Base-by-base conservation (phyloP, 169 alveolate genomes). In the Plasmodium falciparum region DNA sequence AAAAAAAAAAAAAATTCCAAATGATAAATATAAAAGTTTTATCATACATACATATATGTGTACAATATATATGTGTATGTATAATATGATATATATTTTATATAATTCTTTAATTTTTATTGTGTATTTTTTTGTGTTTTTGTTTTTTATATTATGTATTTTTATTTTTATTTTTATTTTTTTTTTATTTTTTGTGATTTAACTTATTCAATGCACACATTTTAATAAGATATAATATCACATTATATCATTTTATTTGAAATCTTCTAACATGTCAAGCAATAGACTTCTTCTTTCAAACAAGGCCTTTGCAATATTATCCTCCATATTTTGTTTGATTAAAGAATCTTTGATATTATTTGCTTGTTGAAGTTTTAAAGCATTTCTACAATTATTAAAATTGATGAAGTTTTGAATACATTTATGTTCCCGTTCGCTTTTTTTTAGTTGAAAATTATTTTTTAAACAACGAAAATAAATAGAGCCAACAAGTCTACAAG, bases 401-500 rank as follows among this genome's bases (percentile, higher is more conserved):
- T 71, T 88, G 22, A 52, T 49, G 50, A 94, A 94, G 47, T 86
- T 73, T 9, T 75, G 83, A 15, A 67, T 74, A 66, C 96, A 94
- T 12, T 66, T 89, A 11, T 85, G 49, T 20, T 88, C 88, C 33
- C 96, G 65, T 29, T 74, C 93, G 1, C 6, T 2, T 52, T 89
- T 73, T 5, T 65, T 75, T 75, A 86, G 47, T 20, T 72, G 78
- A 88, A 88, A 94, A 88, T 94, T 90, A 49, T 89, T 59, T 76
- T 94, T 95, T 70, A 94, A 73, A 67, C 96, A 94, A 22, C 93
- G 94, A 58, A 94, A 90, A 74, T 92, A 94, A 76, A 88, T 83
- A 20, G 95, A 92, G 2, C 96, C 96, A 1, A 80, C 93, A 49
- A 59, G 93, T 95, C 97, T 80, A 71, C 97, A 95, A 2, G 94